Percentiles rank a stretch among this genome's conserved stretches.
These are phyloP conservation scores for Tetracladium setigerum DNA, from an alignment of 495 filamentous ascomycete species.

Conservation along the genomic window DNA sequence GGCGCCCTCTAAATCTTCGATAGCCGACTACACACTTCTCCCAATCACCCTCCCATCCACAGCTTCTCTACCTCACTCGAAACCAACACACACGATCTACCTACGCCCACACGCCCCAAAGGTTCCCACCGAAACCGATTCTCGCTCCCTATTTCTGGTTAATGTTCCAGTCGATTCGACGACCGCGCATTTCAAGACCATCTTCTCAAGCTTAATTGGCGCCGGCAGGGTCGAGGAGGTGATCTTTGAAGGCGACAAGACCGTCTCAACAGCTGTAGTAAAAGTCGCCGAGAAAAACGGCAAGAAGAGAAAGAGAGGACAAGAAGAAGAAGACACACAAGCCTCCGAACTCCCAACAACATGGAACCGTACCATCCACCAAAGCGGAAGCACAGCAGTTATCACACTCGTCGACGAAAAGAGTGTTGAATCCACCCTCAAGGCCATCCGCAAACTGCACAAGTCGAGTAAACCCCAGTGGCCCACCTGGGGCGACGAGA, in stretches of 20 bases:
- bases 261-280: conserved; percentile 6
- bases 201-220: conserved; percentile 65
- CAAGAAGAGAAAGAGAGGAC: conserved; percentile 63
- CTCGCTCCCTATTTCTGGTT: conserved; percentile 74
- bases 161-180: conserved; percentile 86
- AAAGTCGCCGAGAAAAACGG: conserved; percentile 25
- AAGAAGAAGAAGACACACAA: conserved; percentile 43
- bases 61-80: conserved; percentile 40
- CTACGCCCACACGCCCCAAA: conserved; percentile 73
- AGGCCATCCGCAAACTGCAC: conserved; percentile 55
- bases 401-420: conserved; percentile 76
- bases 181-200: conserved; percentile 60
- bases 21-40: conserved; percentile 42
- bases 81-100: conserved; percentile 76
- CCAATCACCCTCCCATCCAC: conserved; percentile 54
- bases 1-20: background rate
- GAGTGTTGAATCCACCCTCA: conserved; percentile 63
- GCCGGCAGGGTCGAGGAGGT: conserved; percentile 69
- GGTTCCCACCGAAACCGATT: conserved; percentile 61
- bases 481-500: conserved; percentile 55
- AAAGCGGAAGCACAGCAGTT: conserved; percentile 68
- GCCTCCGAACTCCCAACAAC: conserved; percentile 50
- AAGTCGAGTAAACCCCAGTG: conserved; percentile 33
- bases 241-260: conserved; percentile 54
- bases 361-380: conserved; percentile 68